Evolutionary conservation across 805 yeast species (phyloP), one percentile per base, ranked within the genome.

Genomic region (Wickerhamomyces subpelliculosus): DNA sequence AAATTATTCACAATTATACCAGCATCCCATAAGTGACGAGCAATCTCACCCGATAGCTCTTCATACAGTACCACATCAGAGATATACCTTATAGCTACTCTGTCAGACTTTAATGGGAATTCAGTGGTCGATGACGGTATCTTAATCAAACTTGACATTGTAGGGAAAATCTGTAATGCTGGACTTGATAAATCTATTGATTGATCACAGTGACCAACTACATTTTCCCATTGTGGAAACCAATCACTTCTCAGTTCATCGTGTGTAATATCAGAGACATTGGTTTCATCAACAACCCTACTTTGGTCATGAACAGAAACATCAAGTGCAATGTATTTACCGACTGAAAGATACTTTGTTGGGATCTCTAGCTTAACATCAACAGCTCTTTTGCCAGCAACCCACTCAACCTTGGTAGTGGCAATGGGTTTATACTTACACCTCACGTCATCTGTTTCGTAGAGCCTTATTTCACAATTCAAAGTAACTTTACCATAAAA

Each of bases 1-100:
- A 49, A 16, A 13, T 37, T 39, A 34, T 43, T 47, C 8, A 55
- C 34, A 11, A 49, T 23, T 5, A 61, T 46, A 2, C 66, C 68
- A 7, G 64, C 66, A 41, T 65, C 69, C 72, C 72, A 67, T 17
- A 67, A 40, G 41, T 67, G 71, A 27, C 67, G 49, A 13, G 70
- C 72, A 22, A 67, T 61, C 36, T 57, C 61, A 27, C 65, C 58
- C 2, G 68, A 65, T 0, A 61, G 43, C 33, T 67, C 70, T 39
- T 67, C 72, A 23, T 42, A 43, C 22, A 65, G 26, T 14, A 34
- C 14, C 1, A 41, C 32, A 16, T 34, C 39, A 4, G 35, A 32
- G 0, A 48, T 32, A 7, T 31, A 6, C 30, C 58, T 40, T 27
- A 48, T 37, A 2, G 54, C 39, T 2, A 36, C 35, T 26, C 52